These are phyloP conservation scores for Lachnellula willkommii DNA, from an alignment of 2,329 filamentous ascomycete genomes.

Conservation along the genomic window DNA sequence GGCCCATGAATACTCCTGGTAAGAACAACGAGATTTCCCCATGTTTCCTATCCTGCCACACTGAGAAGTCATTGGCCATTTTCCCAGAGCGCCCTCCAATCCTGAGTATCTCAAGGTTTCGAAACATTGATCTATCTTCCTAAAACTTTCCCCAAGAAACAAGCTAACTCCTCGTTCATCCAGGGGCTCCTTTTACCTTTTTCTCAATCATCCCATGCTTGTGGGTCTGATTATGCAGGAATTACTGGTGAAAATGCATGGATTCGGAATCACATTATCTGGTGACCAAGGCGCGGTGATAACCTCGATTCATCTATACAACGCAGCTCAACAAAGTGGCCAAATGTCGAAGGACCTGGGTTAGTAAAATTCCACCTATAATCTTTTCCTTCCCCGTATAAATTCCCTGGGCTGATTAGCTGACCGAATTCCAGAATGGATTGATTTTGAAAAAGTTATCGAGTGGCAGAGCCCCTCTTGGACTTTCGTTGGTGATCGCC, in stretches of 20 bases:
- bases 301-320: slow-evolving; percentile 1
- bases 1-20: not conserved
- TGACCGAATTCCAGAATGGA: not conserved
- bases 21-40: too few species aligned
- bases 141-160: too few species aligned
- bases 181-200: not conserved
- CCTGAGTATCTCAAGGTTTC: too few species aligned
- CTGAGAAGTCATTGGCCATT: too few species aligned
- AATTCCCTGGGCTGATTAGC: not conserved
- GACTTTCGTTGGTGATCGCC: slow-evolving; percentile 6
- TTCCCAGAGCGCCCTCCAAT: too few species aligned
- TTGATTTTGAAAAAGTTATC: slow-evolving; percentile 1
- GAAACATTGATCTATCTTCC: too few species aligned
- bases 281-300: slow-evolving; percentile 3
- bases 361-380: not conserved
- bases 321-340: slow-evolving; percentile 3
- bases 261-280: not conserved
- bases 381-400: not conserved
- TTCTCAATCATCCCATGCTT: not conserved
- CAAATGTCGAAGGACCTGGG: not conserved
- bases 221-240: not conserved
- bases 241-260: not conserved
- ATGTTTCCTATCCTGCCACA: too few species aligned
- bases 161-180: not conserved
- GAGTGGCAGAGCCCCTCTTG: slow-evolving; percentile 1